Conservation (phyloP, 2,329 filamentous ascomycete genomes). For the Corinectria fuckeliana region DNA sequence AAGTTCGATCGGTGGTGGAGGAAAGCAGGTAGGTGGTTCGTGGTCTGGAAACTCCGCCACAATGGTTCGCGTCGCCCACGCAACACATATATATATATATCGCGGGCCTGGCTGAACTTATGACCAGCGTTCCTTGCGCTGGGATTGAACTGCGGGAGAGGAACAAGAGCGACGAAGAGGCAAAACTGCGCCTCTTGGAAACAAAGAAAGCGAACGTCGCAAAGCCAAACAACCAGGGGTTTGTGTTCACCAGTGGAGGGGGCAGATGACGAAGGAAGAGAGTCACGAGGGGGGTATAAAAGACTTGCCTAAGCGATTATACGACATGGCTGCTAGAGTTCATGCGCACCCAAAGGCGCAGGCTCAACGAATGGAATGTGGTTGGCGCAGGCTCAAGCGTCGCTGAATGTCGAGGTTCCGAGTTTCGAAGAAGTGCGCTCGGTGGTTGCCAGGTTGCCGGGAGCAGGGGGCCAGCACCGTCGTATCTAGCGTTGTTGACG, state of each 20-base stretch:
- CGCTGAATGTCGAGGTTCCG: neutral
- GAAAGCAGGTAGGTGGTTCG: conserved; percentile 12
- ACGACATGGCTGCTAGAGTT: conserved; percentile 63
- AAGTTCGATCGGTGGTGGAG: conserved; percentile 4
- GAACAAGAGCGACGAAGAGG: neutral
- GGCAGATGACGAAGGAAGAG: conserved; percentile 26
- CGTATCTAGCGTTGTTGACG: conserved; percentile 18
- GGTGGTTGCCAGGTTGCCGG: conserved; percentile 35
- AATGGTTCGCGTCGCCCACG: conserved; percentile 22
- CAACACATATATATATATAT: no score
- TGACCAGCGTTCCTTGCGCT: conserved; percentile 7
- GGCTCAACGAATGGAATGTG: conserved; percentile 14
- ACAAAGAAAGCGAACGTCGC: conserved; percentile 5
- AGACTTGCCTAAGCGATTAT: conserved; percentile 75
- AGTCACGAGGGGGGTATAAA: conserved; percentile 19
- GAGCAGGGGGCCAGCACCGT: conserved; percentile 19
- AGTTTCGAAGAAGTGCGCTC: neutral
- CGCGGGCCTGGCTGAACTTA: conserved; percentile 21
- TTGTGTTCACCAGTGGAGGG: conserved; percentile 28
- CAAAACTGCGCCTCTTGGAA: conserved; percentile 8
- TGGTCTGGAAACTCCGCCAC: conserved; percentile 21
- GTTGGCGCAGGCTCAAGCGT: conserved; percentile 14
- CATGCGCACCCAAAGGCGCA: conserved; percentile 35
- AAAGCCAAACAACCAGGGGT: conserved; percentile 26
- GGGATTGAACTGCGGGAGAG: neutral